Evolutionary conservation across 495 filamentous ascomycete species (phyloP), one percentile per base, ranked within the genome.

Genomic region (Penicillium lividum): DNA sequence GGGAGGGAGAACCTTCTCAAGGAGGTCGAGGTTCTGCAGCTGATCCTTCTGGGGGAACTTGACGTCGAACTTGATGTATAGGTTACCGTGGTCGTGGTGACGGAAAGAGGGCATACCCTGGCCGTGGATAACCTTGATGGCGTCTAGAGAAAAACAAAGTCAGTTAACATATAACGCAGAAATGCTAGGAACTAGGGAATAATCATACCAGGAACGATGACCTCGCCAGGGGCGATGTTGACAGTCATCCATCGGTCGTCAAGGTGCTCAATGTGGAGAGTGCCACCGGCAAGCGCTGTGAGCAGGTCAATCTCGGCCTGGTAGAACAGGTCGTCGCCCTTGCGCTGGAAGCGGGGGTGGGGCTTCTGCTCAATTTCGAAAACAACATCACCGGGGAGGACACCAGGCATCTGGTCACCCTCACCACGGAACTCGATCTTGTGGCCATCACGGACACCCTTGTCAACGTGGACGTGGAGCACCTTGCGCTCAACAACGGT

Each of bases 281-380:
- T 80, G 54, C 94, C 94, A 61, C 94, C 94, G 56, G 89, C 95
- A 63, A 99, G 82, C 45, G 94, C 94, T 22, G 93, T 99, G 47
- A 98, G 86, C 30, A 99, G 87, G 61, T 99, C 94, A 61, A 99
- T 95, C 68, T 98, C 91, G 54, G 90, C 89, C 31, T 93, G 89
- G 80, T 91, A 98, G 77, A 97, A 93, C 29, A 99, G 83, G 66
- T 99, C 94, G 68, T 99, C 94, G 40, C 92, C 91, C 73, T 94
- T 95, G 66, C 94, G 89, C 71, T 93, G 91, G 81, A 99, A 99
- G 53, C 94, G 86, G 28, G 88, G 62, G 76, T 98, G 95, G 25
- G 93, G 92, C 85, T 98, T 98, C 80, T 97, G 91, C 75, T 97
- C 92, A 61, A 98, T 98, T 74, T 96, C 90, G 68, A 99, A 99